A percentile compares a stretch with the other conserved stretches of the same genome.
Evolutionary conservation across 305 asterid genomes (phyloP).

Genomic region (Solanum hybrid): DNA sequence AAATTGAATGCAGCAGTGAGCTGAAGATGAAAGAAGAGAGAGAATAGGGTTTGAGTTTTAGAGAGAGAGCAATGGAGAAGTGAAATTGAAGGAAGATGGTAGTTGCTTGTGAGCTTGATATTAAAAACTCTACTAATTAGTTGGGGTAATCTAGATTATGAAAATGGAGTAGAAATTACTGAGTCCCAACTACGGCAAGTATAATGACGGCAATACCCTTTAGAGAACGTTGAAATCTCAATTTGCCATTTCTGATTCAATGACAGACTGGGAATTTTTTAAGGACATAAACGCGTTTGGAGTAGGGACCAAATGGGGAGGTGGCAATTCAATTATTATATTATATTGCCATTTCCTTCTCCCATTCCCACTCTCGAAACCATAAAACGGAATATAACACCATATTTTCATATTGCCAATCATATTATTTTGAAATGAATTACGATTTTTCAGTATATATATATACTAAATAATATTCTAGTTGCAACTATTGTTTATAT

Average conservation of each 20-base stretch:
- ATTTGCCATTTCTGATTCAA: background rate
- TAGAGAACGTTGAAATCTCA: background rate
- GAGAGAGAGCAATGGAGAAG: background rate
- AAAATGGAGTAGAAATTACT: background rate
- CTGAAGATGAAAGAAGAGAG: background rate
- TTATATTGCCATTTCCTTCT: background rate
- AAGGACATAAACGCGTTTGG: background rate
- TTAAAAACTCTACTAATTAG: background rate
- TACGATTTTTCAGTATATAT: background rate
- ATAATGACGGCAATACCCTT: background rate
- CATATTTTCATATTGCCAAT: background rate
- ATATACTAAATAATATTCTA: background rate
- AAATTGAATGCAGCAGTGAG: background rate
- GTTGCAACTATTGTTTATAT: background rate
- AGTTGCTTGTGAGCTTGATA: background rate
- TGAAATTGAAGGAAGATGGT: background rate
- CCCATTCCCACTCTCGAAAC: background rate
- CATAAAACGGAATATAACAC: background rate
- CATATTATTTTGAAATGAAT: background rate
- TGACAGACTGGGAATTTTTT: background rate
- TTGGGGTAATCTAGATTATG: background rate
- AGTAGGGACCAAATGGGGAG: background rate
- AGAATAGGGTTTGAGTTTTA: background rate
- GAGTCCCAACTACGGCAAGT: background rate
- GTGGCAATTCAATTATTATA: background rate